Conservation (phyloP, 75 land plant genomes). For the Cunninghamia lanceolata region DNA sequence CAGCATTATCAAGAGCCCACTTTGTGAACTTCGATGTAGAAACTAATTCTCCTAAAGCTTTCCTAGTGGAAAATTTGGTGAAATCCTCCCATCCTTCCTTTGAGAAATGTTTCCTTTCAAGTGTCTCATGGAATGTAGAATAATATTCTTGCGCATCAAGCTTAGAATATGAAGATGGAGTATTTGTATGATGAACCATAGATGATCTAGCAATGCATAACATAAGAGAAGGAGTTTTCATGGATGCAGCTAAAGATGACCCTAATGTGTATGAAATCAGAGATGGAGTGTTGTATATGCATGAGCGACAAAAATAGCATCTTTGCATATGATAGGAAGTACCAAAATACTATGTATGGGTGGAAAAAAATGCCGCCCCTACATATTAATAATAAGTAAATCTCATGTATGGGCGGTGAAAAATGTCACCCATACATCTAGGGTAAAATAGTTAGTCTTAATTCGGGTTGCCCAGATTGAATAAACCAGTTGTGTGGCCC, state of each 20-base stretch:
- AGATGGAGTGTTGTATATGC: not conserved
- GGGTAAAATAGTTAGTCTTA: too few species aligned
- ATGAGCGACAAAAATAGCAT: too few species aligned
- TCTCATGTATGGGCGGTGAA: too few species aligned
- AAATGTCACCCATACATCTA: too few species aligned
- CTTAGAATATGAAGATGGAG: not conserved
- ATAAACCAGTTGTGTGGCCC: too few species aligned
- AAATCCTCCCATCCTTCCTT: slow-evolving; percentile 64
- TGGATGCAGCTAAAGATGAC: not conserved
- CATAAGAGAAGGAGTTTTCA: not conserved
- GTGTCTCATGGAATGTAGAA: slow-evolving; percentile 72
- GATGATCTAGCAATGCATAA: not conserved
- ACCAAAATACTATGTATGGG: too few species aligned
- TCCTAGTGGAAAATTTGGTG: slow-evolving; percentile 48
- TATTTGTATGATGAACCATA: not conserved
- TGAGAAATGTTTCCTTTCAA: slow-evolving; percentile 57
- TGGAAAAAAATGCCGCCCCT: too few species aligned
- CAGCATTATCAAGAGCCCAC: slow-evolving; percentile 74
- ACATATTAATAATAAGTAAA: too few species aligned
- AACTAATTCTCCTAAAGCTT: slow-evolving; percentile 58
- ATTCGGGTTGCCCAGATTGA: too few species aligned
- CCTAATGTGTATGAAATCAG: not conserved
- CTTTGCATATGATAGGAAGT: too few species aligned
- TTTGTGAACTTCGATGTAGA: slow-evolving; percentile 71
- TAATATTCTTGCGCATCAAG: slow-evolving; percentile 24